phyloP scores from a whole-genome alignment of 1,284 basidiomycete genomes.

The Ustilago vetiveriae region DNA sequence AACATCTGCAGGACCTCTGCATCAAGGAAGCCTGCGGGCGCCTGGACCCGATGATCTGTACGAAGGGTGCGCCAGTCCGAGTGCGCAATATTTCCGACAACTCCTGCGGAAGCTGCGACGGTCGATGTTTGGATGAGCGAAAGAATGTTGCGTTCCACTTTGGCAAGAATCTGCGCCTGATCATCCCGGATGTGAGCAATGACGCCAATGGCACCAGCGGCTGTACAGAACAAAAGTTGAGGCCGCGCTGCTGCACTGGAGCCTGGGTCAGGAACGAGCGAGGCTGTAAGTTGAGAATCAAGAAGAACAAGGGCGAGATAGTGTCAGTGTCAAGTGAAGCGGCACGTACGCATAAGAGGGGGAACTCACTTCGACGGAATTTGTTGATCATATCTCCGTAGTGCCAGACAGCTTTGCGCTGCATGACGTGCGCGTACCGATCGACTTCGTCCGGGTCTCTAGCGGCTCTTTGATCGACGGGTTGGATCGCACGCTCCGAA shows the following conservation, averaged over 20 bases:
- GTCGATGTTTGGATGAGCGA: slow-evolving; percentile 18
- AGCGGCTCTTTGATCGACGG: not conserved
- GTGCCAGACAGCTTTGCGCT: slow-evolving; percentile 56
- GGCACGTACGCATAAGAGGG: too few relatives aligned
- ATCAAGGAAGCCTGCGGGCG: slow-evolving; percentile 54
- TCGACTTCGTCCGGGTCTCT: slow-evolving; percentile 9
- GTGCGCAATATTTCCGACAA: slow-evolving; percentile 43
- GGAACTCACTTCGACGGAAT: slow-evolving; percentile 35
- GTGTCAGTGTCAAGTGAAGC: slow-evolving; percentile 3
- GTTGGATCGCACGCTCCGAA: slow-evolving; percentile 9
- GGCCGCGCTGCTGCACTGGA: slow-evolving; percentile 11
- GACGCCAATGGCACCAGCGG: slow-evolving; percentile 57
- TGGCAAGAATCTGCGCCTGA: slow-evolving; percentile 24
- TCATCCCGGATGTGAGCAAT: slow-evolving; percentile 37
- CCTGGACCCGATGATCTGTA: slow-evolving; percentile 61
- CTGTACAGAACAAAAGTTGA: slow-evolving; percentile 54
- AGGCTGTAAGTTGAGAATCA: slow-evolving; percentile 2
- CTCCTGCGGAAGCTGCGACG: slow-evolving; percentile 8
- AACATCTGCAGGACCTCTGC: slow-evolving; percentile 53
- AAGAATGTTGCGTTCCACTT: slow-evolving; percentile 54
- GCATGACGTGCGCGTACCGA: slow-evolving; percentile 54
- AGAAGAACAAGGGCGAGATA: not conserved
- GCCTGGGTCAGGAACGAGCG: slow-evolving; percentile 23
- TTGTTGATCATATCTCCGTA: slow-evolving; percentile 65
- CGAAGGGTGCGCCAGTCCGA: slow-evolving; percentile 60